These are phyloP conservation scores for Scheffersomyces cryptocercus DNA, from an alignment of 1,139 yeast species.

Conservation along the genomic window DNA sequence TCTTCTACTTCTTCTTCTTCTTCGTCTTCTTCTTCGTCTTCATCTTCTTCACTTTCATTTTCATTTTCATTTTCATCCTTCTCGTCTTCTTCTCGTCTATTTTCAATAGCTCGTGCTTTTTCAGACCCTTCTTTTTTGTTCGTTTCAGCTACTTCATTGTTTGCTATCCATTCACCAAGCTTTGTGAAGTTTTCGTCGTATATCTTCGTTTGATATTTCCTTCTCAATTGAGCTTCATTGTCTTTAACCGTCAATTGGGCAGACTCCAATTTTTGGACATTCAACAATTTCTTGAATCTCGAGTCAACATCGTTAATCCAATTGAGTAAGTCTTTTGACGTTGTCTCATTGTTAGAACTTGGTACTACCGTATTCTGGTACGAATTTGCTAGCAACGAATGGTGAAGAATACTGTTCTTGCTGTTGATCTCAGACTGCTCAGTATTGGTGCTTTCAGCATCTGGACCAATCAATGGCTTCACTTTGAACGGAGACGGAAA, in stretches of 20 bases:
- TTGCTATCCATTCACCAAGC: conserved; percentile 28
- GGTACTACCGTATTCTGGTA: too few species aligned
- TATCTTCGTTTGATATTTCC: conserved; percentile 26
- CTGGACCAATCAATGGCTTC: conserved; percentile 5
- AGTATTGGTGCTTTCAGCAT: not conserved
- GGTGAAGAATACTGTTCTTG: not conserved
- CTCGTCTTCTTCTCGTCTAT: conserved; percentile 1
- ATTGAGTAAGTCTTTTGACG: conserved; percentile 39
- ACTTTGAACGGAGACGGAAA: conserved; percentile 17
- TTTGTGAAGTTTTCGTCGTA: conserved; percentile 44
- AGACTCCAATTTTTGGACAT: conserved; percentile 40
- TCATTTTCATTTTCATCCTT: not conserved
- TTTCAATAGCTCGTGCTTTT: conserved; percentile 1
- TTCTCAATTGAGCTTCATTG: conserved; percentile 26
- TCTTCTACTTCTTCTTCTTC: conserved; percentile 1
- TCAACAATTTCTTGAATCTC: conserved; percentile 41
- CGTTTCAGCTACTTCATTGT: conserved; percentile 2
- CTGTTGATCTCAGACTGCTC: not conserved
- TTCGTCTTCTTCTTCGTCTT: conserved; percentile 2
- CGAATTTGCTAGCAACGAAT: not conserved
- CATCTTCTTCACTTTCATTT: not conserved
- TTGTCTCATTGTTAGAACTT: not conserved
- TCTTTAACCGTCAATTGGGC: conserved; percentile 28
- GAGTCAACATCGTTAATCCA: conserved; percentile 54
- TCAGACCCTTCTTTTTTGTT: not conserved